Percentiles rank a stretch among this genome's conserved stretches.
Conservation (phyloP, 805 yeast species). For the Candida mattraensis region DNA sequence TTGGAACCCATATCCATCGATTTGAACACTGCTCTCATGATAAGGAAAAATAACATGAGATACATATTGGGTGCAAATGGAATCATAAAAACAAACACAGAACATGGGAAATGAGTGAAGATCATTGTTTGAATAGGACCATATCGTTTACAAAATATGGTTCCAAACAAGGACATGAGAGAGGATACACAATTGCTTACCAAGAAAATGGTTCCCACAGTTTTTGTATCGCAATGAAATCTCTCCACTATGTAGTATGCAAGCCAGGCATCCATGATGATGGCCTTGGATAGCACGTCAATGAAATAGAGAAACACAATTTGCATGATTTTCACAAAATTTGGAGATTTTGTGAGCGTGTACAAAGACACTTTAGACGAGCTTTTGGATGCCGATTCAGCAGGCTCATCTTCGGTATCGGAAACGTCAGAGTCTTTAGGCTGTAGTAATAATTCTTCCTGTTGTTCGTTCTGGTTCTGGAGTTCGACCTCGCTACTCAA, state of each 20-base stretch:
- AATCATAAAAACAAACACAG: slow-evolving; percentile 38
- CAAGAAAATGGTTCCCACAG: slow-evolving; percentile 42
- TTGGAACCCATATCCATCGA: slow-evolving; percentile 51
- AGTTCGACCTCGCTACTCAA: slow-evolving; percentile 15
- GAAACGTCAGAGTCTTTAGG: slow-evolving; percentile 15
- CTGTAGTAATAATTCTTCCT: neutral
- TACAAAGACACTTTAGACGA: too few relatives aligned
- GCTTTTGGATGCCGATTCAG: slow-evolving; percentile 3
- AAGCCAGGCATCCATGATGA: slow-evolving; percentile 47
- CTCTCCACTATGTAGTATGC: slow-evolving; percentile 41
- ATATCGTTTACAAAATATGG: slow-evolving; percentile 41
- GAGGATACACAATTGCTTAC: slow-evolving; percentile 40
- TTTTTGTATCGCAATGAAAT: slow-evolving; percentile 36
- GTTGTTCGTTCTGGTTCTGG: neutral
- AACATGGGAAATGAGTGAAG: slow-evolving; percentile 43
- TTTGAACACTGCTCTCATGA: slow-evolving; percentile 41
- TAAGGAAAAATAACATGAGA: slow-evolving; percentile 33
- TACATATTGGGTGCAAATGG: slow-evolving; percentile 39
- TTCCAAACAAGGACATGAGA: slow-evolving; percentile 41
- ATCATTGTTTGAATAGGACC: slow-evolving; percentile 49
- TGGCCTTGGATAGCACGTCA: slow-evolving; percentile 45
- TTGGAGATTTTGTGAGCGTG: slow-evolving; percentile 14
- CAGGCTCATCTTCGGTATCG: slow-evolving; percentile 30
- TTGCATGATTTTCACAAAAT: slow-evolving; percentile 25
- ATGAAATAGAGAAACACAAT: slow-evolving; percentile 40